Evolutionary conservation across 2,329 filamentous ascomycete genomes (phyloP), one percentile per base, ranked within the genome.

Genomic region (Colletotrichum ledebouriae): DNA sequence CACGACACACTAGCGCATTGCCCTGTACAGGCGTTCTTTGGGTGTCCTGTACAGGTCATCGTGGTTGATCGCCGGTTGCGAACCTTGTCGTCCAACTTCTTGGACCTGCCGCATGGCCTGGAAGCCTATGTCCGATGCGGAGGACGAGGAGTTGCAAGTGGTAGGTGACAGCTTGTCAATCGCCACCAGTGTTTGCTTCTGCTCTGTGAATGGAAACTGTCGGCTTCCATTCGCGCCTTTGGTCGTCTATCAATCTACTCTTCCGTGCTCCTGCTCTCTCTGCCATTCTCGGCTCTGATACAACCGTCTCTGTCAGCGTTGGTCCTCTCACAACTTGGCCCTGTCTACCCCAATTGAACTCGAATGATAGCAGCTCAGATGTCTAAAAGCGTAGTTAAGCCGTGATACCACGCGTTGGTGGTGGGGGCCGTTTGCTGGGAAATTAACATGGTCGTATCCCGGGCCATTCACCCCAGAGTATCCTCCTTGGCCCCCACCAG

Each of bases 381-480:
- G 17, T 46, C 15, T n/a, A n/a, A 20, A 3, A 46, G 15, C 2
- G 42, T 39, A 20, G 25, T 29, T 22, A 34, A 22, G 10, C 39
- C 22, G 44, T 50, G 29, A 50, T 20, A n/a, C 13, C n/a, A 20
- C 17, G 29, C 12, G 17, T 4, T 6, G 41, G 15, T 25, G 29
- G 22, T 59, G 49, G 58, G 11, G 34, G 33, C 49, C 41, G 9
- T 20, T 6, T 47, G 6, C 10, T 20, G 42, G 29, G 20, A 37
- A 49, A 47, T 20, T 20, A 33, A 41, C 10, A 34, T 60, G 34
- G 22, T 64, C 10, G 61, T 59, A 59, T 44, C 15, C 29, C 42
- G 22, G 42, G 49, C 2, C 29, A 13, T 34, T 62, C 62, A 66
- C 63, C 63, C 63, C 58, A 62, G 58, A 66, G 58, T 41, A 66